Evolutionary conservation across 306 rosid genomes (phyloP).

Genomic region (Alnus glutinosa): DNA sequence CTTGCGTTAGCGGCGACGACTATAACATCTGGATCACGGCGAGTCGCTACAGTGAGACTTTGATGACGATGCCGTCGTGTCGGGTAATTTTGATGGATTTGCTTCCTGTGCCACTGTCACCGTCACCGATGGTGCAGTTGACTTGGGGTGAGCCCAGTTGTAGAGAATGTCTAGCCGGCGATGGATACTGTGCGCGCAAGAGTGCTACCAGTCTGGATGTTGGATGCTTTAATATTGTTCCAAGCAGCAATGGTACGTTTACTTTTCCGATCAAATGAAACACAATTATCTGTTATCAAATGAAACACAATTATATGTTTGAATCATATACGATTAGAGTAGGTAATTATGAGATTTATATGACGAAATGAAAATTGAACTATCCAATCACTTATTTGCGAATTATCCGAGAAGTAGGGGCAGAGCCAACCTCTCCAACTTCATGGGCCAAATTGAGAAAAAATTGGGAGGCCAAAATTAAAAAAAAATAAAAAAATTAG

Average conservation of each 20-base stretch:
- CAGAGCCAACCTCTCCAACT: no score
- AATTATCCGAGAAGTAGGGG: no score
- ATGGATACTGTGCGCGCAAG: conserved; percentile 42
- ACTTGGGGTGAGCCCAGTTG: conserved; percentile 50
- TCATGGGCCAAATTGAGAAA: no score
- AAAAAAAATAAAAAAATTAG: no score
- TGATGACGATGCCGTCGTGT: conserved; percentile 25
- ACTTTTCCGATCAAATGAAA: no score
- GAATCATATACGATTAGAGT: no score
- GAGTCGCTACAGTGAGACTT: neutral
- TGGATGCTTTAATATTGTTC: conserved; percentile 26
- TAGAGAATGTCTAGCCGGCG: conserved; percentile 24
- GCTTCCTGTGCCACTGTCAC: conserved; percentile 24
- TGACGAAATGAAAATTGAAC: no score
- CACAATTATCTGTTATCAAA: no score
- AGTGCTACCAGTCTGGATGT: neutral
- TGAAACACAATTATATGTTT: no score
- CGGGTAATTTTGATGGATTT: conserved; percentile 25
- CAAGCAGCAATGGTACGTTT: conserved; percentile 38
- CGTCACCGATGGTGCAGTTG: conserved; percentile 26
- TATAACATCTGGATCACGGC: neutral
- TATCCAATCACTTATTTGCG: no score
- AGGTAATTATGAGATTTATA: no score
- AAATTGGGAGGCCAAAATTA: no score
- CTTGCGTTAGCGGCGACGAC: conserved; percentile 31